Evolutionary conservation across 1,284 basidiomycete species (phyloP), one percentile per base, ranked within the genome.

Genomic region (Mycosarcoma mackinlayi): DNA sequence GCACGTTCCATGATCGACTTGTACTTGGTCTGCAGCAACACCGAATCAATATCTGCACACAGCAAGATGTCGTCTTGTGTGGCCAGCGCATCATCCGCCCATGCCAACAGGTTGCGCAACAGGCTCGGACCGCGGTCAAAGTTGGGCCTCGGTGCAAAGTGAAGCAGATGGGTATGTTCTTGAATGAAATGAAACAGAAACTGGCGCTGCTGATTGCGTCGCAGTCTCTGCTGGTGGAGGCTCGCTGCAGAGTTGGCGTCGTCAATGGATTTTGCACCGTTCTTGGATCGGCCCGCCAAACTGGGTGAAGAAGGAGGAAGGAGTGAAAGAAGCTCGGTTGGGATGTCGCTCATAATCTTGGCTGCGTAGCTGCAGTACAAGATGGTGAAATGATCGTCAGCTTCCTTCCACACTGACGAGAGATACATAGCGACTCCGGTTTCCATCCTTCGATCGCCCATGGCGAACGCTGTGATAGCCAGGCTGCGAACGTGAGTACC

Each of bases 141-240:
- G 47, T 68, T 70, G 41, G 66, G 65, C n/a, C 65, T 40, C 3
- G 71, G 65, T 28, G 66, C 63, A 54, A 67, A 71, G 42, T 75
- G 72, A 13, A 72, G 57, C 45, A 67, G 39, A 14, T 72, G 68
- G 21, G 65, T 65, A 25, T 71, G 64, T 30, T 68, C 62, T 44
- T 75, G 72, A 18, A 75, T 66, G 34, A 63, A 67, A 38, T 75
- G 63, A 30, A 75, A 75, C 13, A 75, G 59, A 44, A 71, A 68
- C 11, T 68, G 56, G 3, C 72, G 54, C 37, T 71, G 58, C 19
- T 66, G 62, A 21, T 67, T 55, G 18, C 67, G 54, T 16, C 58
- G 47, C 13, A 58, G 35, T 25, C 67, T 41, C 24, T 57, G 56
- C 14, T 55, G 58, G 8, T 39, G 41, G 18, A 47, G 24, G 14